Evolutionary conservation across 805 yeast genomes (phyloP).

Genomic region (Debaryomyces castellii): DNA sequence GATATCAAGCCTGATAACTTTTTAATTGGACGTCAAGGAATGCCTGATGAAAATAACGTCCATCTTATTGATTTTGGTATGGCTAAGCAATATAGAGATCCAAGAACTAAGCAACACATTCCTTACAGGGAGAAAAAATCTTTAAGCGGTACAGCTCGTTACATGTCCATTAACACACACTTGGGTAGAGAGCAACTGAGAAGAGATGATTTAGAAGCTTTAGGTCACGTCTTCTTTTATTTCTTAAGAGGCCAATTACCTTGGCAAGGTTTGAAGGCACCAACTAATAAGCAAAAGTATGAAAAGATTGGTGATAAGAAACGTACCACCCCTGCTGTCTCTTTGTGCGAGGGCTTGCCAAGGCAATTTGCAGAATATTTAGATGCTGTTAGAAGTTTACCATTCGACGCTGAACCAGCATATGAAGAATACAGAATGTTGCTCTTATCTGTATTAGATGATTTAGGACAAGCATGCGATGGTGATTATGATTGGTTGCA

Average conservation of each 20-base stretch:
- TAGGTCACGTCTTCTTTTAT: constrained; percentile 81
- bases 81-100: constrained; percentile 85
- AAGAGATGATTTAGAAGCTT: constrained; percentile 77
- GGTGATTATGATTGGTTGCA: constrained; percentile 81
- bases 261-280: constrained; percentile 90
- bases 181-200: constrained; percentile 81
- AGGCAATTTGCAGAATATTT: constrained; percentile 73
- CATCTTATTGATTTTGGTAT: constrained; percentile 82
- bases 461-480: constrained; percentile 59
- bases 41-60: constrained; percentile 62
- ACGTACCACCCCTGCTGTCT: constrained; percentile 63
- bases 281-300: constrained; percentile 79
- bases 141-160: constrained; percentile 80
- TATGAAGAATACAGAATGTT: constrained; percentile 64
- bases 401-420: constrained; percentile 80
- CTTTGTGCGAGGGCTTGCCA: constrained; percentile 65
- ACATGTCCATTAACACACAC: constrained; percentile 88
- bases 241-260: constrained; percentile 78
- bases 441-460: constrained; percentile 58
- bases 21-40: constrained; percentile 62
- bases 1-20: constrained; percentile 86
- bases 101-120: constrained; percentile 74
- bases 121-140: constrained; percentile 82
- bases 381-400: constrained; percentile 62
- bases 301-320: constrained; percentile 84